A percentile compares a stretch with the other conserved stretches of the same genome.
phyloP scores from a whole-genome alignment of 805 yeast species.

The Komagataella kurtzmanii region DNA sequence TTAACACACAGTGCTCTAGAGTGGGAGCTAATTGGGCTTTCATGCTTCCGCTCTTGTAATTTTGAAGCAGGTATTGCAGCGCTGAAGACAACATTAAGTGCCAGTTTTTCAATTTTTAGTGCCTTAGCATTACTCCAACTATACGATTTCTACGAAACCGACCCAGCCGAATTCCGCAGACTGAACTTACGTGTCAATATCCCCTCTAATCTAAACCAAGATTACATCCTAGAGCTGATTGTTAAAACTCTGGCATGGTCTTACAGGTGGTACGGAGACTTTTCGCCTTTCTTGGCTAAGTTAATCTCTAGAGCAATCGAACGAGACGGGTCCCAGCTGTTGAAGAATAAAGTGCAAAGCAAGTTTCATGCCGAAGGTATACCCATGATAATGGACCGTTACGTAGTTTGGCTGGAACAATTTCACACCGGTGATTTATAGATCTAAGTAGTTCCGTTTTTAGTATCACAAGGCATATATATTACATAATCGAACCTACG shows the following conservation, averaged over 20 bases:
- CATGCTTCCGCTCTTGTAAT: constrained; percentile 33
- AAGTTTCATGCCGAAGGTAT: constrained; percentile 16
- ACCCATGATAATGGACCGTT: constrained; percentile 12
- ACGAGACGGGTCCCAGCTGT: constrained; percentile 24
- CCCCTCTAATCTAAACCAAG: constrained; percentile 5
- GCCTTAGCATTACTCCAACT: constrained; percentile 35
- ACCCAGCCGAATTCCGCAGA: constrained; percentile 10
- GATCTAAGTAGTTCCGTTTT: background rate
- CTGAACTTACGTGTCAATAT: constrained; percentile 9
- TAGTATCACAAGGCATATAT: background rate
- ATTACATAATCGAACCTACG: background rate
- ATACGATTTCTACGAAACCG: constrained; percentile 16
- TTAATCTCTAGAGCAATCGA: constrained; percentile 22
- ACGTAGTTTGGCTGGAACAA: constrained; percentile 17
- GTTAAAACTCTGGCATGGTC: constrained; percentile 47
- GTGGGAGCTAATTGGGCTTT: constrained; percentile 61
- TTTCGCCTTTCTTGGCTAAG: constrained; percentile 28
- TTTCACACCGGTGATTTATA: constrained; percentile 5
- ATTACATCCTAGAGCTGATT: constrained; percentile 23
- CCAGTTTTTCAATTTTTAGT: constrained; percentile 51
- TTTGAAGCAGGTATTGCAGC: constrained; percentile 37
- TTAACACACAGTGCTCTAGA: constrained; percentile 49
- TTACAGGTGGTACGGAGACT: constrained; percentile 50
- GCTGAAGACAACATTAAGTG: constrained; percentile 36
- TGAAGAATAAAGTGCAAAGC: constrained; percentile 25